Percentiles rank a stretch among this genome's conserved stretches.
These are phyloP conservation scores for Typha latifolia DNA, from an alignment of 176 grass and related monocot species.

Conservation along the genomic window DNA sequence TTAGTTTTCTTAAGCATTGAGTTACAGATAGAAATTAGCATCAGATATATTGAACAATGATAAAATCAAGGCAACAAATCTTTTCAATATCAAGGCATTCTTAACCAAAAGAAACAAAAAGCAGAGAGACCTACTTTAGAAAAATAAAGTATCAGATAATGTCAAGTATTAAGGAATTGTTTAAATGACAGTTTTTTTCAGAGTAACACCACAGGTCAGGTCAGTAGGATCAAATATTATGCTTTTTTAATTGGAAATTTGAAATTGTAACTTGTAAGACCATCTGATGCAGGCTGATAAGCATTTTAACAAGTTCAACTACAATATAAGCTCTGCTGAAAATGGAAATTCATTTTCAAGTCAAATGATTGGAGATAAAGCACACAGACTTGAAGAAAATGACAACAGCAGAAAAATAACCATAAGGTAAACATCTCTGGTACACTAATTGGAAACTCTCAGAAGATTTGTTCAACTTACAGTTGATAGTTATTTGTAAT, in stretches of 20 bases:
- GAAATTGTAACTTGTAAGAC: conserved; percentile 24
- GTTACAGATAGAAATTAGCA: too few species aligned
- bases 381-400: conserved; percentile 8
- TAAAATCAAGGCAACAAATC: too few species aligned
- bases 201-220: not conserved
- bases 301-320: conserved; percentile 26
- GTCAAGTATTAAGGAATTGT: not conserved
- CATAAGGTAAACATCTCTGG: conserved; percentile 25
- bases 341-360: conserved; percentile 3
- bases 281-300: conserved; percentile 38
- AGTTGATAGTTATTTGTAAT: not conserved
- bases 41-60: too few species aligned
- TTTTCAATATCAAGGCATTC: too few species aligned
- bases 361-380: not conserved
- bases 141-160: not conserved
- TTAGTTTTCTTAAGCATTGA: too few species aligned
- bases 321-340: conserved; percentile 2
- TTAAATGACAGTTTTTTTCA: not conserved
- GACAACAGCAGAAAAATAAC: conserved; percentile 19
- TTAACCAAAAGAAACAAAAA: not conserved
- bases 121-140: not conserved
- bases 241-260: conserved; percentile 14
- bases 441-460: not conserved
- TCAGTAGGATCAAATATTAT: conserved; percentile 9
- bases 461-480: conserved; percentile 3